A percentile compares a stretch with the other conserved stretches of the same genome.
phyloP scores from a whole-genome alignment of 2,329 filamentous ascomycete species.

The Zymoseptoria passerinii region DNA sequence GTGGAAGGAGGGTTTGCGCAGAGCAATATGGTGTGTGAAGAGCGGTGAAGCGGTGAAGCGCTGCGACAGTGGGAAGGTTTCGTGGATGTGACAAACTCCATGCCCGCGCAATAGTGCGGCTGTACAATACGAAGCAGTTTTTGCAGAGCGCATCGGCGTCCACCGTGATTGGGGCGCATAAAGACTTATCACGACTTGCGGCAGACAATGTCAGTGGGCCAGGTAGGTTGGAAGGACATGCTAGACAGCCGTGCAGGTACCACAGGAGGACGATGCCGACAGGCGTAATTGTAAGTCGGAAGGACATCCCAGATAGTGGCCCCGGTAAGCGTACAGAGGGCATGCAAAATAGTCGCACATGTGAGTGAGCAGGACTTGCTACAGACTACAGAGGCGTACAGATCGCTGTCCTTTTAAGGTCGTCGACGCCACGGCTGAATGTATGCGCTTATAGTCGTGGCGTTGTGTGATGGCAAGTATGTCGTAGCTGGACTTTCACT shows the following conservation, averaged over 20 bases:
- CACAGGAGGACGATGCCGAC: too few species aligned
- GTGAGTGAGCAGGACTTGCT: too few species aligned
- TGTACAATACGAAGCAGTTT: not conserved
- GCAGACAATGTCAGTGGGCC: too few species aligned
- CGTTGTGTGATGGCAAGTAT: slow-evolving; percentile 1
- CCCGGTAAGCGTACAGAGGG: too few species aligned
- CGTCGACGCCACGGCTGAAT: not conserved
- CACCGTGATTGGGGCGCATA: not conserved
- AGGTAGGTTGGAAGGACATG: too few species aligned
- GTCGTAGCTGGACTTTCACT: not conserved
- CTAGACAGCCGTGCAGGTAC: too few species aligned
- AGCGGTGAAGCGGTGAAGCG: slow-evolving; percentile 85
- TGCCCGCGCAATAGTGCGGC: not conserved
- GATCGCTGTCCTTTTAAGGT: too few species aligned
- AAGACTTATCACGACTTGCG: too few species aligned
- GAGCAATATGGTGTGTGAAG: slow-evolving; percentile 78
- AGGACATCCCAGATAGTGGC: too few species aligned
- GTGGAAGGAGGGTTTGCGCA: slow-evolving; percentile 90
- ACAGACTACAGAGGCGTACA: too few species aligned
- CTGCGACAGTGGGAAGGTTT: slow-evolving; percentile 75
- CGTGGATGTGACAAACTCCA: slow-evolving; percentile 66
- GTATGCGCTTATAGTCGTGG: not conserved
- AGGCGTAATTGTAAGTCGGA: too few species aligned
- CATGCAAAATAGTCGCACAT: too few species aligned
- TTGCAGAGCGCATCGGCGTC: not conserved